These are phyloP conservation scores for Alternaria brassicicola DNA, from an alignment of 2,329 filamentous ascomycete species.

Conservation along the genomic window DNA sequence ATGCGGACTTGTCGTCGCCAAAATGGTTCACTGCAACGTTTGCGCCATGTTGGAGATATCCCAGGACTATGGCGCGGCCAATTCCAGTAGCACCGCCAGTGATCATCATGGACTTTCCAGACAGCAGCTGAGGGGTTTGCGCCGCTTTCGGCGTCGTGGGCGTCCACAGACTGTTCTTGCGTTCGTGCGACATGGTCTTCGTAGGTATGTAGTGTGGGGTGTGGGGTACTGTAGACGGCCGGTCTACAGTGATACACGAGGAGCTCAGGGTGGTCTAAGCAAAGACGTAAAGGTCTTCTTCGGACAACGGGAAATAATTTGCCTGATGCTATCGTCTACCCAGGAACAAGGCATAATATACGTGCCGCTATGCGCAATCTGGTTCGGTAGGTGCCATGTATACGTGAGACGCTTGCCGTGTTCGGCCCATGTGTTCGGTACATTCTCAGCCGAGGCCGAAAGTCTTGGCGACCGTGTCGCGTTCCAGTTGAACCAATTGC, in stretches of 20 bases:
- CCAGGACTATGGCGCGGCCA: conserved; percentile 81
- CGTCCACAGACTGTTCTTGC: conserved; percentile 20
- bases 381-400: conserved; percentile 23
- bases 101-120: conserved; percentile 80
- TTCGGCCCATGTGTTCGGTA: conserved; percentile 19
- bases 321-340: neutral
- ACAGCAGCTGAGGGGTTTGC: conserved; percentile 59
- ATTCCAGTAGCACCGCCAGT: conserved; percentile 88
- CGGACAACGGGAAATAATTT: neutral
- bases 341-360: conserved; percentile 16
- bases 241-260: neutral
- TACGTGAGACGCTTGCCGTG: conserved; percentile 9
- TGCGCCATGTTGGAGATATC: conserved; percentile 78
- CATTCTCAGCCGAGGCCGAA: conserved; percentile 23
- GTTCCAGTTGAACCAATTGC: conserved; percentile 18
- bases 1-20: conserved; percentile 58
- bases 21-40: conserved; percentile 82
- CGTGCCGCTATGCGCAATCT: conserved; percentile 21
- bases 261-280: neutral
- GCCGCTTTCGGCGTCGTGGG: conserved; percentile 8
- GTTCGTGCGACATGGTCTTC: conserved; percentile 10
- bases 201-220: conserved; percentile 9
- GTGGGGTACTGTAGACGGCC: neutral
- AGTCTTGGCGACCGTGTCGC: conserved; percentile 17
- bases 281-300: neutral